Evolutionary conservation across 441 rosid species (phyloP).

Genomic region (Arabidopsis lyrata): DNA sequence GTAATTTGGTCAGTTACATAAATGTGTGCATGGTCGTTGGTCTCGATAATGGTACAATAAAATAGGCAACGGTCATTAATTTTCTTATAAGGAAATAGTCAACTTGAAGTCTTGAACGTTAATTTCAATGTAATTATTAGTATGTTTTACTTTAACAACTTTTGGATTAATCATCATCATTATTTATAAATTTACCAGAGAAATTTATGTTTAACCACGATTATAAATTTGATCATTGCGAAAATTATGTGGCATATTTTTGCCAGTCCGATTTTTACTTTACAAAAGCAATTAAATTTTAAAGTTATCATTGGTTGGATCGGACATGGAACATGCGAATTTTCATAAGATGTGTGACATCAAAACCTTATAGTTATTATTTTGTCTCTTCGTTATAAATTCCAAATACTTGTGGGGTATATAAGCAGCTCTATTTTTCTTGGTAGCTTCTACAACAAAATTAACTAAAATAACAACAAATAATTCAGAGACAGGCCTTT

Average conservation of each 20-base stretch:
- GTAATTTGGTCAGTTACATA: slow-evolving; percentile 3
- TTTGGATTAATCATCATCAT: slow-evolving; percentile 1
- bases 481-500: neutral
- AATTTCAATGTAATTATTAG: neutral
- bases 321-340: slow-evolving; percentile 42
- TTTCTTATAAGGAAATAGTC: slow-evolving; percentile 1
- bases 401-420: slow-evolving; percentile 46
- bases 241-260: neutral
- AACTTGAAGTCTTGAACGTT: slow-evolving; percentile 29
- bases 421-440: slow-evolving; percentile 37
- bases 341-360: slow-evolving; percentile 35
- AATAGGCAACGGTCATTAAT: slow-evolving; percentile 36
- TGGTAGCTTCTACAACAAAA: slow-evolving; percentile 7
- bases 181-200: neutral
- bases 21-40: slow-evolving; percentile 29
- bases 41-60: slow-evolving; percentile 18
- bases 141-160: neutral
- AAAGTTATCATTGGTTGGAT: slow-evolving; percentile 16
- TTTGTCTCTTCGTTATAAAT: slow-evolving; percentile 36
- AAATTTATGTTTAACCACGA: neutral
- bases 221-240: too few species aligned
- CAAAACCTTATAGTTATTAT: slow-evolving; percentile 29
- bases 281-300: neutral
- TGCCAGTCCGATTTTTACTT: neutral
- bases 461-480: neutral